Percentiles rank a stretch among this genome's conserved stretches.
Evolutionary conservation across 768 basidiomycete species (phyloP).

Genomic region (Leccinum imitatum): DNA sequence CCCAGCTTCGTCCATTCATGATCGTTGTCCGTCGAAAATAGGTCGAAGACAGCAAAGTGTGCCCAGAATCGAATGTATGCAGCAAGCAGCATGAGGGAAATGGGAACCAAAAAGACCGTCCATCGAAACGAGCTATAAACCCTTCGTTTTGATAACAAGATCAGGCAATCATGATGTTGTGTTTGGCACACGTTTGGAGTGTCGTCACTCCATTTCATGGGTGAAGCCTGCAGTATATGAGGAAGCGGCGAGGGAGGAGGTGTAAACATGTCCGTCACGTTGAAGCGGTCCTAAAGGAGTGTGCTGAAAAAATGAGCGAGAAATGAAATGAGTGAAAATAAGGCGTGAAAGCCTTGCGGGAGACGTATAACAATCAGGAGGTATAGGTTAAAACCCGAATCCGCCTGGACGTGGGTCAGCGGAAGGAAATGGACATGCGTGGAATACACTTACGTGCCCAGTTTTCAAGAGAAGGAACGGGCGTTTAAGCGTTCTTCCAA

Average conservation of each 20-base stretch:
- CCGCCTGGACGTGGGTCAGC: slow-evolving; percentile 10
- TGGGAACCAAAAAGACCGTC: slow-evolving; percentile 56
- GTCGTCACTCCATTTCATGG: neutral
- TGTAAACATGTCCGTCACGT: slow-evolving; percentile 36
- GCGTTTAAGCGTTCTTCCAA: neutral
- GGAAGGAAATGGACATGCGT: neutral
- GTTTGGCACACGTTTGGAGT: slow-evolving; percentile 7
- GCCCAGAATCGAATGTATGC: slow-evolving; percentile 49
- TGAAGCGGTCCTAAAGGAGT: slow-evolving; percentile 20
- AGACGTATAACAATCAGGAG: neutral
- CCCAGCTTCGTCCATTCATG: slow-evolving; percentile 27
- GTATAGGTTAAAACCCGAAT: slow-evolving; percentile 3
- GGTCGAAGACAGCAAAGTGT: slow-evolving; percentile 48
- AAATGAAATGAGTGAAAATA: slow-evolving; percentile 12
- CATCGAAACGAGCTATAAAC: slow-evolving; percentile 39
- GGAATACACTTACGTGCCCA: slow-evolving; percentile 7
- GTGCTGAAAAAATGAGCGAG: slow-evolving; percentile 32
- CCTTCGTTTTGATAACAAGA: slow-evolving; percentile 36
- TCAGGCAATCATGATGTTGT: neutral
- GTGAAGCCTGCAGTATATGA: slow-evolving; percentile 10
- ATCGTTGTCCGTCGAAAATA: slow-evolving; percentile 30
- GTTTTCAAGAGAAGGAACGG: slow-evolving; percentile 7
- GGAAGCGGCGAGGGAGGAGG: slow-evolving; percentile 44
- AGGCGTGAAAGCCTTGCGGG: slow-evolving; percentile 13
- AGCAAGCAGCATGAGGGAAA: slow-evolving; percentile 55